These are phyloP conservation scores for Aulographum hederae DNA, from an alignment of 2,329 filamentous ascomycete species.

Conservation along the genomic window DNA sequence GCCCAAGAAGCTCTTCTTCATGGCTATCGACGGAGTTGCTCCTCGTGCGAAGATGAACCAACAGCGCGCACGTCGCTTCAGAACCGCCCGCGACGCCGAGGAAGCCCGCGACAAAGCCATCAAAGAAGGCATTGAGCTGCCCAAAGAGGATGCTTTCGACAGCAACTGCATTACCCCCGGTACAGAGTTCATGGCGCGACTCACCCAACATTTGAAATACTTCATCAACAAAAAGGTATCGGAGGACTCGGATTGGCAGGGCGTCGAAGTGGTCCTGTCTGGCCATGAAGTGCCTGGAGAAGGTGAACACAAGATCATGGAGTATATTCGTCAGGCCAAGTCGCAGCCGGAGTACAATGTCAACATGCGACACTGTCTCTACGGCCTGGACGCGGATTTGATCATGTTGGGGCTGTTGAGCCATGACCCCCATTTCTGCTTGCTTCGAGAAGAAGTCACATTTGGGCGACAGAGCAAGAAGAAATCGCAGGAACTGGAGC, in stretches of 20 bases:
- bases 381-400: constrained; percentile 89
- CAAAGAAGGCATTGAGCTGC: constrained; percentile 73
- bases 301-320: constrained; percentile 99
- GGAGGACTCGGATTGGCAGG: constrained; percentile 94
- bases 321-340: constrained; percentile 96
- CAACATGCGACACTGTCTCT: constrained; percentile 90
- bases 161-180: constrained; percentile 98
- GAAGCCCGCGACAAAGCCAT: constrained; percentile 84
- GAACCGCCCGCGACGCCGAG: constrained; percentile 83
- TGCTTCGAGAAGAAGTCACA: constrained; percentile 92
- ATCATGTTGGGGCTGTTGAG: constrained; percentile 97
- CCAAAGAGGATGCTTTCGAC: constrained; percentile 89
- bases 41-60: constrained; percentile 99
- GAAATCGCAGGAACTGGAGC: constrained; percentile 91
- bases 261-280: constrained; percentile 86
- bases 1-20: constrained; percentile 95
- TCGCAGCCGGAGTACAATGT: constrained; percentile 83
- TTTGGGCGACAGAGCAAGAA: constrained; percentile 76
- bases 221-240: constrained; percentile 98
- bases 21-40: constrained; percentile 96
- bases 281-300: constrained; percentile 96
- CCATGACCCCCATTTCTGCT: constrained; percentile 94
- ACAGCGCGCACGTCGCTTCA: constrained; percentile 84
- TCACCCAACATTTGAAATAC: constrained; percentile 87
- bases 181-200: constrained; percentile 94